Base-by-base conservation (phyloP, 495 filamentous ascomycete genomes). In the Opeltia flavorubescens region DNA sequence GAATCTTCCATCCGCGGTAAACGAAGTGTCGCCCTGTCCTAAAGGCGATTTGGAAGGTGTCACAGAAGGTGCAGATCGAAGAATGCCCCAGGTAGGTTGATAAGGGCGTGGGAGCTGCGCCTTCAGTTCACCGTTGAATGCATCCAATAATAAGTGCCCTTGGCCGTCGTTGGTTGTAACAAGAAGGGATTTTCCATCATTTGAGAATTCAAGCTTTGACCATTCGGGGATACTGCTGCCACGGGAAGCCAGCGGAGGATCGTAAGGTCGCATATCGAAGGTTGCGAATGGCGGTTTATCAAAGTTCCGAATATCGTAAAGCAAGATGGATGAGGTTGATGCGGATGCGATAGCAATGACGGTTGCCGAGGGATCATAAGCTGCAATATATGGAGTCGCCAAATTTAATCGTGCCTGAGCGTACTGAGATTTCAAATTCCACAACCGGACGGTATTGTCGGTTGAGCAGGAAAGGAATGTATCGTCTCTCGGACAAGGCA, bases 301-400 rank as follows among this genome's bases (percentile, higher is more conserved):
- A 65, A 84, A 95, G 53, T 94, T 94, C 38, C 86, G 79, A 50
- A 86, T 73, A 63, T 99, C 93, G 64, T 95, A 96, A 44, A 99
- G 77, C 20, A 95, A 71, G 47, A 99, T 68, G 9, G 75, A 72
- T 9, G 80, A 78, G 24, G 82, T 80, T 1, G 71, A 70, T n/a
- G 89, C 83, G 0, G 79, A 86, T 4, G 81, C 93, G 30, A 99
- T 75, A 13, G 91, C 91, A 55, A 99, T 87, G 38, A 96, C 87
- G 6, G 78, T 80, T 1, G 85, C 91, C 2, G 84, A 86, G 2
- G 93, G 71, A 52, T 99, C 91, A 64, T 83, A 96, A 17, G 89
- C 80, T 6, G 83, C 74, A 0, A 99, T 77, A 50, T 85, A 83
- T 4, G 91, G 86, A 0, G 76, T 76, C 31, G 80, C 67, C 7